Base-by-base conservation (phyloP, 2,329 filamentous ascomycete species). In the Paraphaeosphaeria minitans region DNA sequence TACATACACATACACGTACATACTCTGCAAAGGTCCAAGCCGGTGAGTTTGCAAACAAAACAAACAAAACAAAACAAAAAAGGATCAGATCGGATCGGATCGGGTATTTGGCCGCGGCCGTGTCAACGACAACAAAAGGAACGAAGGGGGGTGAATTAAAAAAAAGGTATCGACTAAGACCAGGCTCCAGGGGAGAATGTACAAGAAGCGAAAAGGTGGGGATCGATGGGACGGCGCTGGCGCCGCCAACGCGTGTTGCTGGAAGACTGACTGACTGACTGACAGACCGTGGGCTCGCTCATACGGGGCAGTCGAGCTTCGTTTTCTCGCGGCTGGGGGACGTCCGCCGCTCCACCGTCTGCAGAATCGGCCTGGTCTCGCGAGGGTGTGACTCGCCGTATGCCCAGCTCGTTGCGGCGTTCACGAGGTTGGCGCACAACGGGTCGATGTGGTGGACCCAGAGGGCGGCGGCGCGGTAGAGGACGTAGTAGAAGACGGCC, bases 381-480 rank as follows among this genome's bases (percentile, higher is more conserved):
- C 60, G 57, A 24, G 56, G 57, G 31, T 60, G 60, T 9, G 66
- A 57, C 22, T 73, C 71, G 53, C 70, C 71, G 47, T 69, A 70
- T 14, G 74, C 74, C 74, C 73, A 76, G 21, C 66, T 70, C 2
- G 68, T 72, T 2, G 67, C 66, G 8, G 66, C 64, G 43, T 75
- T 74, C 51, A 71, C 68, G 3, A 73, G 52, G 41, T 71, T 73
- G 0, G 66, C 74, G 64, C 69, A 76, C 12, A 74, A 39, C 2
- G 75, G 75, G 47, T 77, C 75, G n/a, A 77, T 55, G 51, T 75
- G 64, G 46, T 66, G 66, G 2, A 74, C 65, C 74, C 75, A 77
- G 14, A 75, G 64, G 13, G 67, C 62, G 1, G 74, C 74, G 1
- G 61, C 51, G 21, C 74, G 70, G 59, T 77, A 76, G 1, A 76